Base-by-base conservation (phyloP, 805 yeast genomes). In the Yarrowia hollandica region DNA sequence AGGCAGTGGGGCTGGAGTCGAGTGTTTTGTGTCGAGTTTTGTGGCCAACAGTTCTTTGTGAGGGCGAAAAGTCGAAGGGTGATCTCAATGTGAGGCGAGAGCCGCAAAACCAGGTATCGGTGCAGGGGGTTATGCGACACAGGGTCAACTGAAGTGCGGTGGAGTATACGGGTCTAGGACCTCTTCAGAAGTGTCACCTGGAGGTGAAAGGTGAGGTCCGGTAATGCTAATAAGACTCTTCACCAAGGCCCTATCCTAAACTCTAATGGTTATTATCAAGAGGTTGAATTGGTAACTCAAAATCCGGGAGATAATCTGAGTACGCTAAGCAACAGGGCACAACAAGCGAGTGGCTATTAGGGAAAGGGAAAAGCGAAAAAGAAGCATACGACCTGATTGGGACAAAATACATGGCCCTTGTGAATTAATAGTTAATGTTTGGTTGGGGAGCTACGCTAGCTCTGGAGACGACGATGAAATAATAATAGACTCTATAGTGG, bases 211-310 rank as follows among this genome's bases (percentile, higher is more conserved):
- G 38, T 48, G 55, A 16, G 30, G 30, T 14, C 26, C 23, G 26
- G 28, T 30, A 44, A 44, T 44, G 52, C 35, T 44, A 44, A 44
- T 44, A 44, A 44, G 52, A 44, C 52, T 44, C 55, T 48, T 48
- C 55, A 48, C 38, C 55, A 48, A 48, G 55, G 55, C 39, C 37
- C 55, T 31, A 48, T 48, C 39, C 55, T 21, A 48, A 48, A 48
- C 55, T 48, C 39, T 31, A 48, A 48, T 48, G 39, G 34, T 33
- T 48, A 48, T 33, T 48, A 52, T 52, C 44, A 33, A 48, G 41
- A 48, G 56, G 56, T 48, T 48, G 41, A 33, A 33, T 33, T 33
- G 41, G 56, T 48, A 34, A 48, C 56, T 48, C 41, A 33, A 48
- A 48, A 33, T 34, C 56, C 35, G 52, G 52, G 52, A 44, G 52